Evolutionary conservation across 164 flowering plant species (phyloP).

Genomic region (Tetrastigma voinierianum): DNA sequence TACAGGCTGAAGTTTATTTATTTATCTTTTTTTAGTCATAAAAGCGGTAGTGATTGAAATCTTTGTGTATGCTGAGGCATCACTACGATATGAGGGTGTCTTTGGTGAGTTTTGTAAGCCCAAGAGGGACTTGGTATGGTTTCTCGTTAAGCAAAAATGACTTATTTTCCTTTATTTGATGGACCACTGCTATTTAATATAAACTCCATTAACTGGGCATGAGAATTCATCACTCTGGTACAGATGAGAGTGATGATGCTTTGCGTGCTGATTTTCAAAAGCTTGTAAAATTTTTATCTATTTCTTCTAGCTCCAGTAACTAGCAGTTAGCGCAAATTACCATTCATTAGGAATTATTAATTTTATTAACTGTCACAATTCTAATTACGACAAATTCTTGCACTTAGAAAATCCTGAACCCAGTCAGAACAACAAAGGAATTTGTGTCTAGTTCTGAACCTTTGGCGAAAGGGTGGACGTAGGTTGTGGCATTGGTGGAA

Average conservation of each 20-base stretch:
- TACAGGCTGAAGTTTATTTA: neutral
- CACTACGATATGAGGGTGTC: conserved; percentile 85
- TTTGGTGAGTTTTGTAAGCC: conserved; percentile 96
- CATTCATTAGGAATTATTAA: too few relatives aligned
- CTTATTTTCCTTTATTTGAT: neutral
- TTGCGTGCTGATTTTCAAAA: too few relatives aligned
- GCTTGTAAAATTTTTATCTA: too few relatives aligned
- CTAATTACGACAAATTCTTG: too few relatives aligned
- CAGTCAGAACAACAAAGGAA: conserved; percentile 96
- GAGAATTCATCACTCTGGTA: too few relatives aligned
- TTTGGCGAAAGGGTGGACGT: conserved; percentile 96
- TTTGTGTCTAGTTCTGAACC: conserved; percentile 81
- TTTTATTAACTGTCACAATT: too few relatives aligned
- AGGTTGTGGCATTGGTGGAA: conserved; percentile 99
- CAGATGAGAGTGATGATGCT: too few relatives aligned
- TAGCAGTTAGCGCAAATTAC: too few relatives aligned
- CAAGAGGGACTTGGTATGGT: conserved; percentile 83
- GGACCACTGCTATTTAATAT: neutral
- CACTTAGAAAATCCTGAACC: too few relatives aligned
- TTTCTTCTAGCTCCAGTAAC: too few relatives aligned
- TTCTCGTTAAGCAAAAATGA: too few relatives aligned
- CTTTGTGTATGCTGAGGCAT: conserved; percentile 52
- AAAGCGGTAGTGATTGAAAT: neutral
- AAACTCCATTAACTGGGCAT: too few relatives aligned
- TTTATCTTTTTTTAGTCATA: neutral